These are phyloP conservation scores for Sporisorium graminicola DNA, from an alignment of 1,284 basidiomycete genomes.

Conservation along the genomic window DNA sequence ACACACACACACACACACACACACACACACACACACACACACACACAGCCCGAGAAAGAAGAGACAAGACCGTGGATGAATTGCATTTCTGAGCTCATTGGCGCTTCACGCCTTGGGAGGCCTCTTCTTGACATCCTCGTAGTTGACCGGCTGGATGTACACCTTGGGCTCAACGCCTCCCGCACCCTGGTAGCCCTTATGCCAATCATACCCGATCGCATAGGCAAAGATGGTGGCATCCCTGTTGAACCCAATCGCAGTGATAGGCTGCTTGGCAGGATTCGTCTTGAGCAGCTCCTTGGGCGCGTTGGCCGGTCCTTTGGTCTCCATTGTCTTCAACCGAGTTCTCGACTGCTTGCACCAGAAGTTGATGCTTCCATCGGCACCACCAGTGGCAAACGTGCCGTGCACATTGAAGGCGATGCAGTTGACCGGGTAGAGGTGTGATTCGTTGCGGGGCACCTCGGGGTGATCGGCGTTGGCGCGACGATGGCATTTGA, in stretches of 20 bases:
- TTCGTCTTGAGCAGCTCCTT: constrained; percentile 64
- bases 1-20: too few relatives aligned
- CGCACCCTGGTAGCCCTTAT: constrained; percentile 64
- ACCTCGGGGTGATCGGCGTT: constrained; percentile 75
- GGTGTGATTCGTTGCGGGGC: constrained; percentile 72
- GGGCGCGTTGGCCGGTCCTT: constrained; percentile 58
- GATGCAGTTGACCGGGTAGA: constrained; percentile 92
- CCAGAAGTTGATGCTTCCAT: constrained; percentile 74
- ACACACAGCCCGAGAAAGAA: too few relatives aligned
- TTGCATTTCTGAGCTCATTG: too few relatives aligned
- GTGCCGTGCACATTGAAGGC: constrained; percentile 93
- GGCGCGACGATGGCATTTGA: constrained; percentile 90
- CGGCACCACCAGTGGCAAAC: constrained; percentile 87
- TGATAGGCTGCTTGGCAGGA: constrained; percentile 62
- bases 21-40: too few relatives aligned
- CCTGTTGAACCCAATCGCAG: constrained; percentile 64
- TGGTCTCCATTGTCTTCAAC: constrained; percentile 76
- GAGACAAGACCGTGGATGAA: too few relatives aligned
- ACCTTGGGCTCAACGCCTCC: constrained; percentile 56
- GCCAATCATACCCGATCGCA: constrained; percentile 68
- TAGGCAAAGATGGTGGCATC: constrained; percentile 67
- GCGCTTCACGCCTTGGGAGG: constrained; percentile 53
- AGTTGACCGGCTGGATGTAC: constrained; percentile 63
- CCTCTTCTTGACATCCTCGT: constrained; percentile 63
- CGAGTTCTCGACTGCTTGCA: constrained; percentile 89